Conservation (phyloP, 257 asterid genomes). For the Eucommia ulmoides region DNA sequence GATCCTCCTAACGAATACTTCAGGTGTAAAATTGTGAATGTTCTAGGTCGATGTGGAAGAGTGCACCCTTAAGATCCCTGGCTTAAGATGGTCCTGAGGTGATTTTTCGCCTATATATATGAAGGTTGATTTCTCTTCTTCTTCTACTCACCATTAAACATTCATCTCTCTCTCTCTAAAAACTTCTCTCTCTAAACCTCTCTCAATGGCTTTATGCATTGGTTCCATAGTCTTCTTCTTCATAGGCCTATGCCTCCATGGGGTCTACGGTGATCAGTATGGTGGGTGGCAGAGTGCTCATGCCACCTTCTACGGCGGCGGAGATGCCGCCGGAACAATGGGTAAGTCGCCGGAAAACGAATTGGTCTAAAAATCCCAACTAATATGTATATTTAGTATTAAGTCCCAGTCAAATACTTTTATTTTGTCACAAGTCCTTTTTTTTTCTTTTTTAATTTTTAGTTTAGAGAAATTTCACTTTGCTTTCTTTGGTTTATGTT, state of each 20-base stretch:
- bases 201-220: conserved; percentile 30
- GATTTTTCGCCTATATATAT: conserved; percentile 16
- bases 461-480: neutral
- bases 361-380: neutral
- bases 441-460: neutral
- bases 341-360: conserved; percentile 26
- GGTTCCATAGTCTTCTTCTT: conserved; percentile 18
- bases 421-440: neutral
- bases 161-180: conserved; percentile 37
- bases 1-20: too few relatives aligned
- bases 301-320: conserved; percentile 77
- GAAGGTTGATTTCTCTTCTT: conserved; percentile 8
- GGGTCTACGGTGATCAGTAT: conserved; percentile 27
- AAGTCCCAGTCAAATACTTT: neutral
- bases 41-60: too few relatives aligned
- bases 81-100: too few relatives aligned
- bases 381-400: neutral
- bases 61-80: too few relatives aligned
- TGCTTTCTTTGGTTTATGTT: neutral
- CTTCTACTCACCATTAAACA: conserved; percentile 15
- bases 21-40: too few relatives aligned
- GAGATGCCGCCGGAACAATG: conserved; percentile 81
- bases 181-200: neutral
- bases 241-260: conserved; percentile 14
- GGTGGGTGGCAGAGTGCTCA: conserved; percentile 58